These are phyloP conservation scores for Hylodesmum podocarpum DNA, from an alignment of 306 rosid species.

Conservation along the genomic window DNA sequence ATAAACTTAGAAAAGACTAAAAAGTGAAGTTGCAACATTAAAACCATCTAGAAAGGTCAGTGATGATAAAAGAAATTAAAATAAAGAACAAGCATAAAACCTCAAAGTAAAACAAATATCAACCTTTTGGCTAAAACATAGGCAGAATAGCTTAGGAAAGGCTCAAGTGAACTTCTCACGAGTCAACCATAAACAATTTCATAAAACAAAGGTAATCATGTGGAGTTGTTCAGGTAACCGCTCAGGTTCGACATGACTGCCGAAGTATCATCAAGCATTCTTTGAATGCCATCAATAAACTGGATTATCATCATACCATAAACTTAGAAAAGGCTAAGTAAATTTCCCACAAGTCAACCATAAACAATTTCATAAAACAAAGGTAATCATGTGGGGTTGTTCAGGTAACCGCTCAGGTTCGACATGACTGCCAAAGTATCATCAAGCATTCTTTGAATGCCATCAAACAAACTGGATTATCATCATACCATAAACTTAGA, in stretches of 20 bases:
- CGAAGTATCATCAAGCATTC: constrained; percentile 39
- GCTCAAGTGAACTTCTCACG: background rate
- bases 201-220: background rate
- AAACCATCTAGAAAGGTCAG: background rate
- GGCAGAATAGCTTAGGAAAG: background rate
- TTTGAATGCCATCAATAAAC: background rate
- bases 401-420: constrained; percentile 53
- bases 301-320: too few species aligned
- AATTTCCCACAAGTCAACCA: background rate
- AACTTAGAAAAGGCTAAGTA: too few species aligned
- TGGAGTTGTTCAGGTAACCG: constrained; percentile 46
- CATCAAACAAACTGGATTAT: background rate
- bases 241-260: constrained; percentile 45
- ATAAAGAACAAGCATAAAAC: background rate
- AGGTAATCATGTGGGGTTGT: constrained; percentile 1
- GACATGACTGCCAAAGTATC: constrained; percentile 43
- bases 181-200: background rate
- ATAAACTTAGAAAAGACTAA: too few species aligned
- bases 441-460: constrained; percentile 20
- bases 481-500: too few species aligned
- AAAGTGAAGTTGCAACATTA: background rate
- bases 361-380: background rate
- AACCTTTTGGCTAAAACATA: background rate
- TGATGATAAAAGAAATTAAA: background rate
- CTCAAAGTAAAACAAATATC: background rate